Conservation (phyloP, 805 yeast species). For the Hagleromyces aurorensis region DNA sequence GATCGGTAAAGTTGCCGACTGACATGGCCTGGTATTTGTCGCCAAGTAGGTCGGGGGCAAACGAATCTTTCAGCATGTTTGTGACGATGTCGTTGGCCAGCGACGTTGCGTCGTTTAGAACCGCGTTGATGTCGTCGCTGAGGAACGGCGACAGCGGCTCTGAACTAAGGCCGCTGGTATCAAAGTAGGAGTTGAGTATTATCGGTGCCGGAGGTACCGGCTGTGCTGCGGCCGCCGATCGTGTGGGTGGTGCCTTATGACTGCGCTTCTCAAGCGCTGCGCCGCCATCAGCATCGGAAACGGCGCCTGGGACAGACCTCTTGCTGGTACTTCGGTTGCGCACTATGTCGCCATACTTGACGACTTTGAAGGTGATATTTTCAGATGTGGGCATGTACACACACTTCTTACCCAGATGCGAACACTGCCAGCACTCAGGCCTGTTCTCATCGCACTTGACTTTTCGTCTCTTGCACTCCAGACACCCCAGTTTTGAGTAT, state of each 20-base stretch:
- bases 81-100: slow-evolving; percentile 9
- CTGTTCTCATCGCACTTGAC: slow-evolving; percentile 12
- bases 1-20: no score
- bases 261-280: no score
- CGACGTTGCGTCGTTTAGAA: slow-evolving; percentile 6
- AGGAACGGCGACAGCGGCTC: no score
- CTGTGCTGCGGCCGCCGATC: no score
- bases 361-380: slow-evolving; percentile 2
- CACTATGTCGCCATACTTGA: slow-evolving; percentile 2
- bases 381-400: slow-evolving; percentile 2
- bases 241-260: no score
- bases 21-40: neutral
- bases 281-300: no score
- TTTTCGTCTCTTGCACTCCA: slow-evolving; percentile 12
- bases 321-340: no score
- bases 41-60: neutral
- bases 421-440: slow-evolving; percentile 9
- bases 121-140: slow-evolving; percentile 4
- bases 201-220: no score
- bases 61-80: slow-evolving; percentile 3
- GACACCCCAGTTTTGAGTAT: slow-evolving; percentile 9
- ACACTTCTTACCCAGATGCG: slow-evolving; percentile 8
- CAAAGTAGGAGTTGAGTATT: no score
- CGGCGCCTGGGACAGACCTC: no score
- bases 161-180: no score